Conservation (phyloP, 1,139 yeast genomes). For the Blastobotrys serpentis region DNA sequence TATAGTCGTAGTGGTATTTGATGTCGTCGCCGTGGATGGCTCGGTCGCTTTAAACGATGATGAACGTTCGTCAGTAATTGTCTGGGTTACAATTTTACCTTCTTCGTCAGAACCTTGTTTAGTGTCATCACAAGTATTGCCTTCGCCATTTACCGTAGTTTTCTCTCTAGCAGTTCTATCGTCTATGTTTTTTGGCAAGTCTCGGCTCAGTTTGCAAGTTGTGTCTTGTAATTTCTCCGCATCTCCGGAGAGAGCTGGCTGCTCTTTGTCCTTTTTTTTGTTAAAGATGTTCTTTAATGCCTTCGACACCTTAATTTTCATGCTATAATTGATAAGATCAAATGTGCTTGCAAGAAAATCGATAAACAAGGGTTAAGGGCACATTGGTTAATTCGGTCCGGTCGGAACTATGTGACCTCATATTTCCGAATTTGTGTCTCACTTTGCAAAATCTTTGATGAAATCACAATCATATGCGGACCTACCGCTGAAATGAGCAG, state of each 20-base stretch:
- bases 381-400: neutral
- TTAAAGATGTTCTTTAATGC: neutral
- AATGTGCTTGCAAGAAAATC: neutral
- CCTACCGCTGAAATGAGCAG: too few relatives aligned
- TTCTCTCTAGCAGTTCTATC: neutral
- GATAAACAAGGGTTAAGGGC: neutral
- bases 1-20: neutral
- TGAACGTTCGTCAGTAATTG: neutral
- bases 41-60: too few relatives aligned
- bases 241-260: neutral
- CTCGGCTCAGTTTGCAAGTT: too few relatives aligned
- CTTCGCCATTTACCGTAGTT: neutral
- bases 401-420: neutral
- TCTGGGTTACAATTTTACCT: neutral
- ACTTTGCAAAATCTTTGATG: neutral
- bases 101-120: too few relatives aligned
- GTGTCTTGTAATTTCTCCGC: neutral
- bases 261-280: neutral
- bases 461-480: too few relatives aligned
- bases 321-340: neutral
- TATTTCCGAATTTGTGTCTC: neutral
- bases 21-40: neutral
- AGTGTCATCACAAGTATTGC: too few relatives aligned
- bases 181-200: too few relatives aligned
- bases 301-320: neutral